These are phyloP conservation scores for Macroventuria anomochaeta DNA, from an alignment of 2,329 filamentous ascomycete genomes.

Conservation along the genomic window DNA sequence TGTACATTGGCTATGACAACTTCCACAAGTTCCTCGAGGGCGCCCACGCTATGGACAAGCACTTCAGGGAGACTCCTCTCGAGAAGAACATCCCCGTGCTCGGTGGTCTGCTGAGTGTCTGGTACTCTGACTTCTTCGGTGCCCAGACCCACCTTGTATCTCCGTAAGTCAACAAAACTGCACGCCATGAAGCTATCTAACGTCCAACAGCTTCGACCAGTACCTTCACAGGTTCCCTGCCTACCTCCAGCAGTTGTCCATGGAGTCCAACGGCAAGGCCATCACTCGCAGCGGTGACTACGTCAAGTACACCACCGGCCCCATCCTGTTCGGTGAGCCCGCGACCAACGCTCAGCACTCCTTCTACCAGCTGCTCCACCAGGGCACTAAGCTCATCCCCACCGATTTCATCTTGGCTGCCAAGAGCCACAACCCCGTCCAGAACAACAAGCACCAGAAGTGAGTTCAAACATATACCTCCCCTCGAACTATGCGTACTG, in stretches of 20 bases:
- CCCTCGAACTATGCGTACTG: constrained; percentile 15
- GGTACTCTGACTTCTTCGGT: constrained; percentile 99
- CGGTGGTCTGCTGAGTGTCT: constrained; percentile 91
- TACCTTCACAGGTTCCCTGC: constrained; percentile 99
- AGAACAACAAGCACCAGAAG: constrained; percentile 92
- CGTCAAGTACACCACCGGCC: constrained; percentile 96
- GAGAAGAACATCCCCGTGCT: constrained; percentile 94
- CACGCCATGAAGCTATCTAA: constrained; percentile 6
- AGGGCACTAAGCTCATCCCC: constrained; percentile 98
- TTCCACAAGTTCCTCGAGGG: constrained; percentile 95
- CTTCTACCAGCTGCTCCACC: constrained; percentile 99
- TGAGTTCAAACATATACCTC: constrained; percentile 38
- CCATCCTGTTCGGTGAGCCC: constrained; percentile 96
- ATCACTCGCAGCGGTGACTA: constrained; percentile 86
- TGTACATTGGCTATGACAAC: constrained; percentile 97
- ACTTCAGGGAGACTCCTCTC: constrained; percentile 90
- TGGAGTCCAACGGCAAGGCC: constrained; percentile 99
- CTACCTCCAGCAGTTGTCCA: constrained; percentile 97
- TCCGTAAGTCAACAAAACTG: constrained; percentile 68
- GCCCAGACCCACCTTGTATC: constrained; percentile 97
- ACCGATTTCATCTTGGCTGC: constrained; percentile 97
- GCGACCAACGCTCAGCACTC: constrained; percentile 99
- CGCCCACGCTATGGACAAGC: constrained; percentile 97
- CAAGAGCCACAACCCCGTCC: constrained; percentile 94
- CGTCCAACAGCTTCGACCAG: constrained; percentile 79